Conservation (phyloP, 2,329 filamentous ascomycete species). For the Aspergillus neoniger region DNA sequence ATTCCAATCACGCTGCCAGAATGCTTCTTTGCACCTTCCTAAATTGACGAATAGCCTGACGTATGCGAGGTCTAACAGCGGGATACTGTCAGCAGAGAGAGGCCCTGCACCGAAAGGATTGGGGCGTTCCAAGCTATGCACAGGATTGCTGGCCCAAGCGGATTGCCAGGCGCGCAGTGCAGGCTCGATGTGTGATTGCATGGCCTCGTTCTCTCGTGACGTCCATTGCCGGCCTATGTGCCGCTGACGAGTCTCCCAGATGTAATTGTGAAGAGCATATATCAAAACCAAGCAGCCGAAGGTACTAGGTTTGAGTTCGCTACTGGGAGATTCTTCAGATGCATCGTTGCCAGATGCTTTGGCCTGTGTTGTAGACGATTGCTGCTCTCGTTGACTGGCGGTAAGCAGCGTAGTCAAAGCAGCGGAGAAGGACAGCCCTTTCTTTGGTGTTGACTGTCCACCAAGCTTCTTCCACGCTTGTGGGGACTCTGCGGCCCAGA, state of each 20-base stretch:
- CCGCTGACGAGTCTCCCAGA: conserved; percentile 93
- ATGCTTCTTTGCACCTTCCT: conserved; percentile 86
- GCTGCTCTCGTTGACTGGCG: conserved; percentile 66
- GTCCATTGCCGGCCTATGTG: conserved; percentile 90
- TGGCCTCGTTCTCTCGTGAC: conserved; percentile 86
- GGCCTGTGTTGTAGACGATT: conserved; percentile 37
- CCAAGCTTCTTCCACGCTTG: conserved; percentile 78
- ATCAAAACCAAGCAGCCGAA: conserved; percentile 91
- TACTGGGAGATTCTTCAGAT: conserved; percentile 56
- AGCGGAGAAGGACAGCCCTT: conserved; percentile 75
- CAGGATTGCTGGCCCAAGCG: conserved; percentile 84
- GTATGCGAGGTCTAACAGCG: conserved; percentile 86
- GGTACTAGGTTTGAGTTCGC: conserved; percentile 76
- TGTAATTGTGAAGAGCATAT: conserved; percentile 94
- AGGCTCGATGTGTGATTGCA: conserved; percentile 94
- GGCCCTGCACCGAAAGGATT: conserved; percentile 81
- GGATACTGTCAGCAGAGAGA: conserved; percentile 86
- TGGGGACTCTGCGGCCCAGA: conserved; percentile 82
- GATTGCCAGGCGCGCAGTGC: conserved; percentile 92
- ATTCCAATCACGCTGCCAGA: conserved; percentile 93
- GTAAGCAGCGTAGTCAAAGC: conserved; percentile 79
- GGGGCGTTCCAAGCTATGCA: conserved; percentile 79
- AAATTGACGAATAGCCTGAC: conserved; percentile 91
- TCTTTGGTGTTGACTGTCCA: conserved; percentile 70
- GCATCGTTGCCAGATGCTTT: conserved; percentile 50